These are phyloP conservation scores for Trichoderma simmonsii DNA, from an alignment of 2,329 filamentous ascomycete genomes.

Conservation along the genomic window DNA sequence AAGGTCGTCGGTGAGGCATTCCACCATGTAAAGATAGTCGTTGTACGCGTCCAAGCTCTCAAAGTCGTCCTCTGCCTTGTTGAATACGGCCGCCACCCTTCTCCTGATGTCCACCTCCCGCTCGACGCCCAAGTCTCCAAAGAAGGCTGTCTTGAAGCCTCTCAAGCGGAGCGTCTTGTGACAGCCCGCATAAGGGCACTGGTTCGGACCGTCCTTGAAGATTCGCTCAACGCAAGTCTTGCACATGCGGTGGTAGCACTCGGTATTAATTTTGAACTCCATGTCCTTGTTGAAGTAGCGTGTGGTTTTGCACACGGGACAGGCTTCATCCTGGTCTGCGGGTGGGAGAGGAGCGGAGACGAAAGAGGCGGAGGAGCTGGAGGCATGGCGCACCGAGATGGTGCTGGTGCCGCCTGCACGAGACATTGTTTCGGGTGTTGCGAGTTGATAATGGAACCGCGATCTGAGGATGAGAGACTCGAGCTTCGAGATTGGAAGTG, in stretches of 20 bases:
- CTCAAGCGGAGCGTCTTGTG: conserved; percentile 80
- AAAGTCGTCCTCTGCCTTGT: conserved; percentile 88
- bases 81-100: conserved; percentile 77
- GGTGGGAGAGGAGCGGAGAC: conserved; percentile 21
- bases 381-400: conserved; percentile 31
- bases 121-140: conserved; percentile 83
- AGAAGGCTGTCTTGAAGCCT: conserved; percentile 83
- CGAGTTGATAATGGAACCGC: not conserved
- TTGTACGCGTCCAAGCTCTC: conserved; percentile 81
- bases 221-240: conserved; percentile 92
- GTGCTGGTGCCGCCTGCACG: conserved; percentile 24
- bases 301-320: conserved; percentile 94
- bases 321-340: conserved; percentile 62
- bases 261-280: conserved; percentile 92
- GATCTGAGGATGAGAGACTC: not conserved
- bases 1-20: conserved; percentile 85
- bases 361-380: conserved; percentile 16
- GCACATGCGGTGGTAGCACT: conserved; percentile 99
- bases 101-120: conserved; percentile 89
- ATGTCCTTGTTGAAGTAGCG: conserved; percentile 94
- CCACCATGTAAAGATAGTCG: conserved; percentile 90
- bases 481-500: not conserved
- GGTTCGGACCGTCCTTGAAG: conserved; percentile 86
- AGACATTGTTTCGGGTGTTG: conserved; percentile 26
- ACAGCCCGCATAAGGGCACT: conserved; percentile 89